Conservation (phyloP, 768 basidiomycete genomes). For the Trichaptum fuscoviolaceum region DNA sequence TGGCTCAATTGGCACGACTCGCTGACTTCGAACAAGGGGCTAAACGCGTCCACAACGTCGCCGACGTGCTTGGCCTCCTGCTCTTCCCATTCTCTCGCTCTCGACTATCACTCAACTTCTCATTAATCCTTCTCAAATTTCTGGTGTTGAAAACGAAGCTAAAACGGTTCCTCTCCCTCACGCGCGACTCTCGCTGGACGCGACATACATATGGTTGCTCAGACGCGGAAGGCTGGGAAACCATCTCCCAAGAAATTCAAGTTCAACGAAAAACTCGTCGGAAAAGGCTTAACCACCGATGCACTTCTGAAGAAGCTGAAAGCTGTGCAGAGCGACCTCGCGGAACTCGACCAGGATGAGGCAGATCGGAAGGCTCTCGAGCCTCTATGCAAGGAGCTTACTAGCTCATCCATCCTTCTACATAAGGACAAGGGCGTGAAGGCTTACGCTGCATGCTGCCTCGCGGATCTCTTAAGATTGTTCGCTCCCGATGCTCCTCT, state of each 20-base stretch:
- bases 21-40: neutral
- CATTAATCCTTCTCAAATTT: neutral
- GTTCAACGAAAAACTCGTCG: conserved; percentile 80
- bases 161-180: neutral
- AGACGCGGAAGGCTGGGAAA: conserved; percentile 57
- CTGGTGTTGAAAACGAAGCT: neutral
- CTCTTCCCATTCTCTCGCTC: conserved; percentile 5
- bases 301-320: conserved; percentile 82
- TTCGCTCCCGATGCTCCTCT: conserved; percentile 98
- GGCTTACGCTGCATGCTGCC: conserved; percentile 89
- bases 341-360: conserved; percentile 80
- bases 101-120: neutral
- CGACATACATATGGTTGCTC: conserved; percentile 55
- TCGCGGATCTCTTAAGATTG: conserved; percentile 88
- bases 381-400: conserved; percentile 70
- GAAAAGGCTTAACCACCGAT: conserved; percentile 75
- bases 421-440: conserved; percentile 97
- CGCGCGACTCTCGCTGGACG: neutral
- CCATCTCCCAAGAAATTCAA: conserved; percentile 54
- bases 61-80: conserved; percentile 15
- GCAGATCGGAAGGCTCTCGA: conserved; percentile 72
- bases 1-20: neutral
- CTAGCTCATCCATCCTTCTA: conserved; percentile 72
- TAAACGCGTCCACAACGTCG: conserved; percentile 9
- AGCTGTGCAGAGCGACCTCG: conserved; percentile 68